These are phyloP conservation scores for Stephania yunnanensis DNA, from an alignment of 164 flowering plant species.

Conservation along the genomic window DNA sequence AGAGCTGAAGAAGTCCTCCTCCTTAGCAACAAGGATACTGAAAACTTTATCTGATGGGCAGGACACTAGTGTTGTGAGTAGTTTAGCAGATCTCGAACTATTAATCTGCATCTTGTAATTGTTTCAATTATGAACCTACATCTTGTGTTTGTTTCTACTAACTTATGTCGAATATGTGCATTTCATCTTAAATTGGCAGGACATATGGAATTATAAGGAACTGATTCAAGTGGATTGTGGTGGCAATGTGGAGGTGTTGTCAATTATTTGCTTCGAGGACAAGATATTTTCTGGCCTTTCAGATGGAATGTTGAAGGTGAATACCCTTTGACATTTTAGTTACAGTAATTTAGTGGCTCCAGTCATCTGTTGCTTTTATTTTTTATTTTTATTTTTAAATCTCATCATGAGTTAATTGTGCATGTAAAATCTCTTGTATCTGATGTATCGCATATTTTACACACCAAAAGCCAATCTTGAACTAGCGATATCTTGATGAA, in stretches of 20 bases:
- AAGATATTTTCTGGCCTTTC: conserved; percentile 74
- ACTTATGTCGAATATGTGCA: background rate
- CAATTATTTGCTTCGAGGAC: conserved; percentile 52
- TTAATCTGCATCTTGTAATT: background rate
- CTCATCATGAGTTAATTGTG: background rate
- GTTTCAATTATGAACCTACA: background rate
- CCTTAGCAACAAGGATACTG: conserved; percentile 54
- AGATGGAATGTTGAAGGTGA: conserved; percentile 77
- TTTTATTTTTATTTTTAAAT: too few species aligned
- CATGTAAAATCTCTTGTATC: background rate
- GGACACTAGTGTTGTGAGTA: conserved; percentile 54
- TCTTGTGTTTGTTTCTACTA: background rate
- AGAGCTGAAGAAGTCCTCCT: conserved; percentile 55
- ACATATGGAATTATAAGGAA: conserved; percentile 67
- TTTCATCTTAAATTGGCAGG: conserved; percentile 29
- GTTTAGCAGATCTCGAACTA: background rate
- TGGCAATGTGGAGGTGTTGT: conserved; percentile 56
- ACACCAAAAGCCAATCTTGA: background rate
- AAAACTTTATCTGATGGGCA: conserved; percentile 55
- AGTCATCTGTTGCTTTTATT: background rate
- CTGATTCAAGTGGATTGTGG: conserved; percentile 60
- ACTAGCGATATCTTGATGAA: background rate
- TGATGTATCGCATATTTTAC: background rate
- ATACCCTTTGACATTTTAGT: background rate
- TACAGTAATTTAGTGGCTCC: background rate